Evolutionary conservation across 495 filamentous ascomycete species (phyloP).

Genomic region (Aspergillus saccharolyticus): DNA sequence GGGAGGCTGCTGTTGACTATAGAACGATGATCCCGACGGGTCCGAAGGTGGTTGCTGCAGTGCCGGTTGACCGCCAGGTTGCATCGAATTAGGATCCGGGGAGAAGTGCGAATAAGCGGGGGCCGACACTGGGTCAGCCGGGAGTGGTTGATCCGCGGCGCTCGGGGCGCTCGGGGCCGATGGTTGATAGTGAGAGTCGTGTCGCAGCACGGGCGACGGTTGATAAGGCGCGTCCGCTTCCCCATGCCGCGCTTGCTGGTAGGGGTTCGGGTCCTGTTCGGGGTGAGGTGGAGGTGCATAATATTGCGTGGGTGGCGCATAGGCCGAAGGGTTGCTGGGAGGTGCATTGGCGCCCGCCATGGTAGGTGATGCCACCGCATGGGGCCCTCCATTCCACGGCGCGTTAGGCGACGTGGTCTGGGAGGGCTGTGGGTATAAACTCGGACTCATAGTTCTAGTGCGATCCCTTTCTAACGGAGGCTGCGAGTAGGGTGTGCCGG

Average conservation of each 20-base stretch:
- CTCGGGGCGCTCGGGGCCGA: conserved; percentile 21
- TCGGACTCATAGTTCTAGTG: conserved; percentile 23
- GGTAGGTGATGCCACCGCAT: conserved; percentile 27
- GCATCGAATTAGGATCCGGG: conserved; percentile 25
- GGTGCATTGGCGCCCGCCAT: conserved; percentile 15
- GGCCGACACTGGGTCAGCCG: conserved; percentile 27
- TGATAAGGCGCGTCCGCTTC: conserved; percentile 31
- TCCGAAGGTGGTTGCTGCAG: conserved; percentile 28
- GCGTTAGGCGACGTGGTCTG: conserved; percentile 24
- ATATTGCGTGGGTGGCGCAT: conserved; percentile 26
- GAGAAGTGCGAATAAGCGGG: conserved; percentile 25
- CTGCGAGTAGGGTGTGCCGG: conserved; percentile 42
- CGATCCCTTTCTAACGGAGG: conserved; percentile 37
- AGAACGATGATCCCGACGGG: conserved; percentile 33
- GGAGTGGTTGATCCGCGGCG: conserved; percentile 25
- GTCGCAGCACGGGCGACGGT: conserved; percentile 19
- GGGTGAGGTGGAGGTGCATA: conserved; percentile 25
- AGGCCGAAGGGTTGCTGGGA: conserved; percentile 18
- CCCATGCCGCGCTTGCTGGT: conserved; percentile 19
- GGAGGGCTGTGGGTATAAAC: conserved; percentile 20
- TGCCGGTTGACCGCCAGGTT: conserved; percentile 17
- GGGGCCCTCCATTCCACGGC: conserved; percentile 28
- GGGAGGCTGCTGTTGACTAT: conserved; percentile 43
- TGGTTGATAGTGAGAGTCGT: conserved; percentile 31
- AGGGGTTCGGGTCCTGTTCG: conserved; percentile 19